Evolutionary conservation across 164 flowering plant genomes (phyloP).

Genomic region (Magnolia kwangsiensis): DNA sequence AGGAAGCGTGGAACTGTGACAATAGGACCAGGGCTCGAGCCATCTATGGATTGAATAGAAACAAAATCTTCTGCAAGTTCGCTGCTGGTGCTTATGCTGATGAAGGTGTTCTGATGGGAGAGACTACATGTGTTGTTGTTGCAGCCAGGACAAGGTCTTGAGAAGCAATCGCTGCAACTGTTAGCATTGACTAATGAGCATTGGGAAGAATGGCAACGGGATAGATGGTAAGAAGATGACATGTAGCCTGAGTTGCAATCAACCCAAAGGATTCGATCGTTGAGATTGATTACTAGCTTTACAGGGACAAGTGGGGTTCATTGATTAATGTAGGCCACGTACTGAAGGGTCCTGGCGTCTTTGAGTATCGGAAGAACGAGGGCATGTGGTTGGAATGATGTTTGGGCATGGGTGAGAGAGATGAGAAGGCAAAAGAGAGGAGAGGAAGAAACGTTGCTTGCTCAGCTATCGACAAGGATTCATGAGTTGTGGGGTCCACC

Average conservation of each 20-base stretch:
- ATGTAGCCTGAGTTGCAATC: slow-evolving; percentile 12
- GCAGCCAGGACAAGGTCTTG: slow-evolving; percentile 19
- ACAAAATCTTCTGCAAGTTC: slow-evolving; percentile 18
- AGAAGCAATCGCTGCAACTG: neutral
- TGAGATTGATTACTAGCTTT: slow-evolving; percentile 4
- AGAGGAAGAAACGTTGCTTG: neutral
- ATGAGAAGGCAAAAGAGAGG: neutral
- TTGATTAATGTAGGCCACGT: slow-evolving; percentile 6
- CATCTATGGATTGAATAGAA: slow-evolving; percentile 22
- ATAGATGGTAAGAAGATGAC: slow-evolving; percentile 9
- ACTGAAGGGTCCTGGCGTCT: slow-evolving; percentile 7
- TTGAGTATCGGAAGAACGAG: slow-evolving; percentile 8
- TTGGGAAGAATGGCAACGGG: slow-evolving; percentile 5
- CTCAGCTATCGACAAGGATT: too few species aligned
- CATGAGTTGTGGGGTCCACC: neutral
- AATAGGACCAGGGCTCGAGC: slow-evolving; percentile 15
- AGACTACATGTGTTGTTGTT: slow-evolving; percentile 21
- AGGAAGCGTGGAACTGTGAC: slow-evolving; percentile 18
- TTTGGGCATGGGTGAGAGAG: neutral
- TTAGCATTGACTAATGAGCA: slow-evolving; percentile 5
- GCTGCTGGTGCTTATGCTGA: neutral
- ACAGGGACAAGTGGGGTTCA: slow-evolving; percentile 10
- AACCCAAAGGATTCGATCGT: slow-evolving; percentile 5
- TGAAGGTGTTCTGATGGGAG: slow-evolving; percentile 14
- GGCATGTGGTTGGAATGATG: neutral